These are phyloP conservation scores for Solanum sitiens DNA, from an alignment of 257 asterid genomes.

Conservation along the genomic window DNA sequence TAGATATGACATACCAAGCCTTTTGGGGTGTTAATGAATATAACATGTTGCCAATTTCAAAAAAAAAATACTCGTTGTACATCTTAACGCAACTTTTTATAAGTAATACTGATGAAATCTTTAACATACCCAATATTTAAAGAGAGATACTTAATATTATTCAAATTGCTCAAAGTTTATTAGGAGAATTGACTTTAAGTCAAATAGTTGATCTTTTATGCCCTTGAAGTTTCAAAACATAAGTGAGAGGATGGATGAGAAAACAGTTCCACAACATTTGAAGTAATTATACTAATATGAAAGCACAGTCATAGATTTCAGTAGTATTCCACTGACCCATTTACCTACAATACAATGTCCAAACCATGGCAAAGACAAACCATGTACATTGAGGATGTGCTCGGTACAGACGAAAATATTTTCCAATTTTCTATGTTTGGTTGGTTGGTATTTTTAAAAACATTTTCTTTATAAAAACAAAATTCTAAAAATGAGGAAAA, in stretches of 20 bases:
- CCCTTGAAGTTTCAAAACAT: neutral
- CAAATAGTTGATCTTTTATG: neutral
- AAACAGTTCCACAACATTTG: neutral
- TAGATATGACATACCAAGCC: neutral
- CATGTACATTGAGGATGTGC: neutral
- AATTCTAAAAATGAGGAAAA: neutral
- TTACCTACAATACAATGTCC: neutral
- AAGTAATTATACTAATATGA: neutral
- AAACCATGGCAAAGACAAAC: neutral
- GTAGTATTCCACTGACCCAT: neutral
- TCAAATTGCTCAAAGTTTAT: neutral
- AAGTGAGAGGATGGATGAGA: neutral
- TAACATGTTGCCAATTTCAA: neutral
- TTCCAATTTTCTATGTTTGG: neutral
- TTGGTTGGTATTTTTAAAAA: neutral
- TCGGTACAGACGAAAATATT: neutral
- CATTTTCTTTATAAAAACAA: neutral
- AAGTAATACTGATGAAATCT: neutral
- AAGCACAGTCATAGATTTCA: neutral
- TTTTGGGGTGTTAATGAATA: neutral
- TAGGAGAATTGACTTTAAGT: neutral
- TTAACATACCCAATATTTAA: neutral
- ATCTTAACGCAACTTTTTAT: neutral
- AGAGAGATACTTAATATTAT: neutral
- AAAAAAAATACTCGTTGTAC: neutral